phyloP scores from a whole-genome alignment of 2,329 filamentous ascomycete genomes.

The Aspergillus ibericus region DNA sequence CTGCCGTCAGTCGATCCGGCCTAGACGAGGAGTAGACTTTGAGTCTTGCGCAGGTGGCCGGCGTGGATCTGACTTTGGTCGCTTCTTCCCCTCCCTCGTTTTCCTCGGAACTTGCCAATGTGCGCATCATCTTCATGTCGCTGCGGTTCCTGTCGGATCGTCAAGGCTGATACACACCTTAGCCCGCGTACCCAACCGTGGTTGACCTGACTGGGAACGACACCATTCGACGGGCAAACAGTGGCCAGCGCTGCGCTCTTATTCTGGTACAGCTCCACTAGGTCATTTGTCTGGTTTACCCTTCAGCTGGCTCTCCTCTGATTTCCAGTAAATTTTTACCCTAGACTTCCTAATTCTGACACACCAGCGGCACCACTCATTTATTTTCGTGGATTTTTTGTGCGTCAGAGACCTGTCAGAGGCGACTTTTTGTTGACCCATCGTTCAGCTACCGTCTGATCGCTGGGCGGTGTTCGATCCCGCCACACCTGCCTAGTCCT shows the following conservation, averaged over 20 bases:
- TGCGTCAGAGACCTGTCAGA: constrained; percentile 22
- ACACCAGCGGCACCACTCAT: constrained; percentile 1
- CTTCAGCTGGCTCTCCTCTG: constrained; percentile 18
- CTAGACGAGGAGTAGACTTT: constrained; percentile 24
- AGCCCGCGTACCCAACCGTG: constrained; percentile 31
- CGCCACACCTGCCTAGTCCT: constrained; percentile 18
- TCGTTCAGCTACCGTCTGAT: constrained; percentile 28
- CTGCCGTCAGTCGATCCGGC: constrained; percentile 18
- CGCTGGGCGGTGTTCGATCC: constrained; percentile 20
- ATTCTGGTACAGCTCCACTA: constrained; percentile 25
- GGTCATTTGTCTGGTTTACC: constrained; percentile 21
- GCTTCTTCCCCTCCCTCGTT: constrained; percentile 8
- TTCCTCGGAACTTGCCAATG: constrained; percentile 25
- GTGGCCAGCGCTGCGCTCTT: constrained; percentile 17
- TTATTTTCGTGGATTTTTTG: constrained; percentile 9
- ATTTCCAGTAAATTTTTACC: constrained; percentile 13
- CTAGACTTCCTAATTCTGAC: constrained; percentile 7
- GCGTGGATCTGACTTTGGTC: constrained; percentile 19
- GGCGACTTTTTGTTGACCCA: constrained; percentile 24
- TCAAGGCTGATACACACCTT: constrained; percentile 29
- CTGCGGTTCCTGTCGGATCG: constrained; percentile 34
- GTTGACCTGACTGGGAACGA: constrained; percentile 25
- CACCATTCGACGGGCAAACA: constrained; percentile 24
- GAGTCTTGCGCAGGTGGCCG: constrained; percentile 27
- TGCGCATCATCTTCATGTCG: constrained; percentile 33